Evolutionary conservation across 176 grass and related monocot species (phyloP).

Genomic region (Paspalum notatum): DNA sequence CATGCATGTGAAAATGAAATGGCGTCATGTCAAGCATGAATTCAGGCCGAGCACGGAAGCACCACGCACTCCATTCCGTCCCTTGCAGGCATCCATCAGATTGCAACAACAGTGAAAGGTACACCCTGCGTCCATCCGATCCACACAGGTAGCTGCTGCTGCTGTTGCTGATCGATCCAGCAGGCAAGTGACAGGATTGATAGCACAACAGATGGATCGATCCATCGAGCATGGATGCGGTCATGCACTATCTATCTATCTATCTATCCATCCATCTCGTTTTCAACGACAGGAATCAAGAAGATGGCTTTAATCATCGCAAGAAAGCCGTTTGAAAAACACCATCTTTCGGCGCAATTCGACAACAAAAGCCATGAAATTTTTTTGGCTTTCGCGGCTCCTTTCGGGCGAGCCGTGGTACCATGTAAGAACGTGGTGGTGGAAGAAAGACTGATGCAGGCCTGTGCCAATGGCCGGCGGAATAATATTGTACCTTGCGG

Average conservation of each 20-base stretch:
- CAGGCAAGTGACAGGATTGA: not conserved
- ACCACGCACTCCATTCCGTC: too few species aligned
- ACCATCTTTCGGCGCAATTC: constrained; percentile 33
- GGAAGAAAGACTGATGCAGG: not conserved
- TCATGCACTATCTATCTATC: not conserved
- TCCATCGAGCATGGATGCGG: not conserved
- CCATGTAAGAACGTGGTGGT: not conserved
- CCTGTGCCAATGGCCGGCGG: not conserved
- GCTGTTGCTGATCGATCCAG: not conserved
- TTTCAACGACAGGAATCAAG: too few species aligned
- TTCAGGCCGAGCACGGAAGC: not conserved
- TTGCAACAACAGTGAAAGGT: not conserved
- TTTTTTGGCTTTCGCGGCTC: not conserved
- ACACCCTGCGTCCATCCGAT: not conserved
- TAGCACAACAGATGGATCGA: not conserved
- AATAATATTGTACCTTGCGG: constrained; percentile 28
- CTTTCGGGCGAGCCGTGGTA: not conserved
- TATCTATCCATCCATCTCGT: not conserved
- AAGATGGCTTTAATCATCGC: not conserved
- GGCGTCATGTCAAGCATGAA: not conserved
- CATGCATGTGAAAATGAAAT: not conserved
- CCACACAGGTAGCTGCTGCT: not conserved
- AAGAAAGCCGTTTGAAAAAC: constrained; percentile 30
- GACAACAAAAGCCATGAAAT: not conserved
- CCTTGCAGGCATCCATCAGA: not conserved